Conservation (phyloP, 2,329 filamentous ascomycete species). For the Diaporthe humulicola region DNA sequence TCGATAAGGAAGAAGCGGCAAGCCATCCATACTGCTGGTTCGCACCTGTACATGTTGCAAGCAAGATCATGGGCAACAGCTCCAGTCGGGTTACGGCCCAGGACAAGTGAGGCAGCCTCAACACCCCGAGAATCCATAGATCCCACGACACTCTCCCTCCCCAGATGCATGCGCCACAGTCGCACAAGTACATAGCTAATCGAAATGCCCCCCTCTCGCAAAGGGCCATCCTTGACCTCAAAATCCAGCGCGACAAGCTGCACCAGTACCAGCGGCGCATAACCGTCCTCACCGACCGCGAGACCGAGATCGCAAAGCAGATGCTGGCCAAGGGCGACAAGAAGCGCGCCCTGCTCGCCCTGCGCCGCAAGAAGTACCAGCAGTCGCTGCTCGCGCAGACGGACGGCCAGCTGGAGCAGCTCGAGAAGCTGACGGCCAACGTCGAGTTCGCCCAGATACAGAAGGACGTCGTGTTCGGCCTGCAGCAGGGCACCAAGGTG, state of each 20-base stretch:
- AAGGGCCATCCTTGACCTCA: slow-evolving; percentile 97
- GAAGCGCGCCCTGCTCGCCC: slow-evolving; percentile 83
- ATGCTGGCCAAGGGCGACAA: slow-evolving; percentile 87
- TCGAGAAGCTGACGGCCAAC: slow-evolving; percentile 88
- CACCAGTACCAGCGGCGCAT: slow-evolving; percentile 96
- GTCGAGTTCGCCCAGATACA: slow-evolving; percentile 98
- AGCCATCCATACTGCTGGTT: background rate
- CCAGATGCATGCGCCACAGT: background rate
- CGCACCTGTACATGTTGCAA: slow-evolving; percentile 35
- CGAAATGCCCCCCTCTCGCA: background rate
- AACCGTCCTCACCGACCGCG: slow-evolving; percentile 84
- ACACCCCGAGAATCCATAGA: slow-evolving; percentile 8
- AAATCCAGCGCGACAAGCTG: slow-evolving; percentile 96
- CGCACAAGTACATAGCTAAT: slow-evolving; percentile 18
- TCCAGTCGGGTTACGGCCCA: slow-evolving; percentile 75
- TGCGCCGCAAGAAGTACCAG: slow-evolving; percentile 97
- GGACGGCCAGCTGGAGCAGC: slow-evolving; percentile 91
- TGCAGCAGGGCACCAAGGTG: slow-evolving; percentile 92
- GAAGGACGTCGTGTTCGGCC: slow-evolving; percentile 93
- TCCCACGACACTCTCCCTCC: background rate
- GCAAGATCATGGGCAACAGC: slow-evolving; percentile 64
- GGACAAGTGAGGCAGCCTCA: slow-evolving; percentile 77
- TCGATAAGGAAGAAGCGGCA: background rate
- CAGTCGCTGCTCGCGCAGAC: slow-evolving; percentile 90
- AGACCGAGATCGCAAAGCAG: slow-evolving; percentile 87